Percentiles rank a stretch among this genome's conserved stretches.
These are phyloP conservation scores for Penicillium simplicissimum DNA, from an alignment of 495 filamentous ascomycete genomes.

Conservation along the genomic window DNA sequence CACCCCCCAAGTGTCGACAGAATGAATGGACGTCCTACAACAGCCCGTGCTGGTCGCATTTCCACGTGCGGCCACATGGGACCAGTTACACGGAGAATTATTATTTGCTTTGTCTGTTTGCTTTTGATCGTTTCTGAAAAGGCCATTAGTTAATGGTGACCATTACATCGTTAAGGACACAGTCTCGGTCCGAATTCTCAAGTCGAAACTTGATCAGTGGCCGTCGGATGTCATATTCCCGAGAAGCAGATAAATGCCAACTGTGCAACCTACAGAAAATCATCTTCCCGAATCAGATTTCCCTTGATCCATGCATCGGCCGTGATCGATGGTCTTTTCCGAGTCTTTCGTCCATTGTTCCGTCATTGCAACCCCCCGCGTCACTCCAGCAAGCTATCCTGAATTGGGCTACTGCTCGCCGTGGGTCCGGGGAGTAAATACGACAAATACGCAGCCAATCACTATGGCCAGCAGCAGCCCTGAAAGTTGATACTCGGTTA, in stretches of 20 bases:
- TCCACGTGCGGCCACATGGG: constrained; percentile 2
- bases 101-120: neutral
- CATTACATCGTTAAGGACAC: neutral
- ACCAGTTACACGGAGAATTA: neutral
- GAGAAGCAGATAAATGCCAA: neutral
- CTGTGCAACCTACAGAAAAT: neutral
- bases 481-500: neutral
- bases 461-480: neutral
- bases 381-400: constrained; percentile 8
- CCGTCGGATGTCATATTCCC: neutral
- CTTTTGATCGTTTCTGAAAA: neutral
- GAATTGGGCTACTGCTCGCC: constrained; percentile 13
- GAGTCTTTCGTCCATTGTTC: neutral
- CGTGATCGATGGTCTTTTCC: neutral
- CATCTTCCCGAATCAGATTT: neutral
- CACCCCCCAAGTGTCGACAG: too few relatives aligned
- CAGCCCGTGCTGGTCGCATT: neutral
- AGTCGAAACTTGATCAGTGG: neutral
- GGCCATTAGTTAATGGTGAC: neutral
- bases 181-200: neutral
- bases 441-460: constrained; percentile 20
- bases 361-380: neutral
- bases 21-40: too few relatives aligned
- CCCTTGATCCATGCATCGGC: neutral
- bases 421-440: constrained; percentile 4